Conservation (phyloP, 2,329 filamentous ascomycete genomes). For the Calonectria ilicicola region DNA sequence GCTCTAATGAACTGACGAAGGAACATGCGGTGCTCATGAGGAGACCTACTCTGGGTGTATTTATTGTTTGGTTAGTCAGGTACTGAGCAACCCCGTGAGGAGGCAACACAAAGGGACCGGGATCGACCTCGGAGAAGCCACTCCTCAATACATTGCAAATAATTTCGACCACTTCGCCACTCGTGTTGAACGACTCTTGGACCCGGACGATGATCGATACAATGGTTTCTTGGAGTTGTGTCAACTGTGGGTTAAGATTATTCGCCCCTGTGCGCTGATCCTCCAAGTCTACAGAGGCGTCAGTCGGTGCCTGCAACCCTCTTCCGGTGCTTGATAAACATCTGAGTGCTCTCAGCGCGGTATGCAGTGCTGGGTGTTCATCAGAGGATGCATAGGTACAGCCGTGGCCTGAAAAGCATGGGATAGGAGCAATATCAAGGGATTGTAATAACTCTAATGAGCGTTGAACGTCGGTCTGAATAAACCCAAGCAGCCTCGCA, state of each 20-base stretch:
- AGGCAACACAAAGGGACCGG: constrained; percentile 83
- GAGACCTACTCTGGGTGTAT: constrained; percentile 75
- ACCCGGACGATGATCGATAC: constrained; percentile 60
- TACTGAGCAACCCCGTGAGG: constrained; percentile 74
- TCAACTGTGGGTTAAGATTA: constrained; percentile 34
- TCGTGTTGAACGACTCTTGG: constrained; percentile 65
- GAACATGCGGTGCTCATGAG: constrained; percentile 79
- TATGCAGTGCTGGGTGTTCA: constrained; percentile 60
- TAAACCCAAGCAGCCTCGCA: constrained; percentile 53
- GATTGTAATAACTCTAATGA: constrained; percentile 38
- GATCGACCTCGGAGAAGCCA: constrained; percentile 80
- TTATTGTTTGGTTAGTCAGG: constrained; percentile 67
- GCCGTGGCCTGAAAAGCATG: constrained; percentile 39
- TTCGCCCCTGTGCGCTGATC: constrained; percentile 47
- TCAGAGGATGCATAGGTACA: constrained; percentile 47
- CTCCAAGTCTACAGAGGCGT: constrained; percentile 77
- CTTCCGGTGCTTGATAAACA: constrained; percentile 79
- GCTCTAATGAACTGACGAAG: constrained; percentile 72
- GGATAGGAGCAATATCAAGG: constrained; percentile 14
- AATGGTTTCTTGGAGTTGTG: constrained; percentile 58
- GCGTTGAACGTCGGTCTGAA: constrained; percentile 66
- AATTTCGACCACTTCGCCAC: constrained; percentile 77
- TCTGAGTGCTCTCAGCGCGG: constrained; percentile 69
- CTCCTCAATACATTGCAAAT: constrained; percentile 78
- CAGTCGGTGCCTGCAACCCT: constrained; percentile 76